Conservation (phyloP, 1,284 basidiomycete species). For the Ustilago nuda region DNA sequence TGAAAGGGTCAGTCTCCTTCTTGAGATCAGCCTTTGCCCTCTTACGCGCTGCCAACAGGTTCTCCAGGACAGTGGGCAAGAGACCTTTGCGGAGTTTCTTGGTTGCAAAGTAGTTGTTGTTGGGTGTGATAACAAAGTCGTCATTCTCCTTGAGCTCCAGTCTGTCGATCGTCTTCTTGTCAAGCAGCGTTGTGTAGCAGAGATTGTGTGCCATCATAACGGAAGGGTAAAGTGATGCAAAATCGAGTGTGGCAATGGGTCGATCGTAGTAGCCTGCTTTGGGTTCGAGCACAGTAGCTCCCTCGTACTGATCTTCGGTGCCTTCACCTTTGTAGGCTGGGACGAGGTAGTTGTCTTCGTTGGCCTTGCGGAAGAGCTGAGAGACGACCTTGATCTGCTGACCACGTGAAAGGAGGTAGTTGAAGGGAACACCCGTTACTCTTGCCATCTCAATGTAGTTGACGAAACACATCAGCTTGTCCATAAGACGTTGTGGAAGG, state of each 20-base stretch:
- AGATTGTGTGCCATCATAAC: conserved; percentile 70
- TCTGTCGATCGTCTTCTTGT: conserved; percentile 66
- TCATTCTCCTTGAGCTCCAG: conserved; percentile 60
- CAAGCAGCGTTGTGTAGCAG: conserved; percentile 68
- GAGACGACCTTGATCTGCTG: conserved; percentile 69
- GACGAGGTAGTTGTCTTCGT: conserved; percentile 66
- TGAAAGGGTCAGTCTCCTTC: conserved; percentile 68
- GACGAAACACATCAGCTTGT: conserved; percentile 70
- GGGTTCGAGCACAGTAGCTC: conserved; percentile 68
- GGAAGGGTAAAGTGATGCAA: conserved; percentile 68
- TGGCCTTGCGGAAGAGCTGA: conserved; percentile 68
- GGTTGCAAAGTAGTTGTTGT: conserved; percentile 68
- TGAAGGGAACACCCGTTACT: conserved; percentile 69
- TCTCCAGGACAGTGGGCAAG: conserved; percentile 65
- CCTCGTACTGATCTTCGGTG: conserved; percentile 68
- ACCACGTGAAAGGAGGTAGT: conserved; percentile 67
- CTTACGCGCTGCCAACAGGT: conserved; percentile 65
- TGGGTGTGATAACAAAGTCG: conserved; percentile 67
- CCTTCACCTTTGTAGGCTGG: conserved; percentile 67
- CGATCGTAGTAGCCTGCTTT: conserved; percentile 68
- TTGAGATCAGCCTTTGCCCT: conserved; percentile 68
- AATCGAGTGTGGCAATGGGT: conserved; percentile 68
- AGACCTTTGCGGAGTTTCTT: conserved; percentile 63
- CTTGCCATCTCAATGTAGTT: conserved; percentile 69
- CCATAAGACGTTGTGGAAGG: conserved; percentile 67